Base-by-base conservation (phyloP, 257 asterid genomes). In the Penstemon eatonii region DNA sequence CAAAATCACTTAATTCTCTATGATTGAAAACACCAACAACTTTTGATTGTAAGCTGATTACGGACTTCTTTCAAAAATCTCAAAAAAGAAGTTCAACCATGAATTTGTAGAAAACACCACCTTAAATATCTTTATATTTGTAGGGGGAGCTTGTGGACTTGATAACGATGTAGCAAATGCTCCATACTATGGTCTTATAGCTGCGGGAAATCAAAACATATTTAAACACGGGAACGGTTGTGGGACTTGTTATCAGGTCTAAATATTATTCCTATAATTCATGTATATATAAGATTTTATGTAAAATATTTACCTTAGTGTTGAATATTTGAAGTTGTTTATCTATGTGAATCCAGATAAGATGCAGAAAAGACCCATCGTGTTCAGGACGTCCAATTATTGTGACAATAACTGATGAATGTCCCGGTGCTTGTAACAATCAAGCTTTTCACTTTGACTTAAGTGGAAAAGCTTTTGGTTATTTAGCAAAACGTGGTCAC, bases 361-460 rank as follows among this genome's bases (percentile, higher is more conserved):
- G 15, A 72, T 76, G 81, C 50, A 46, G 59, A 11, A 13, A 42
- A 55, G 6, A 72, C 37, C 49, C 58, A 39, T 33, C 5, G 7
- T 76, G 81, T 25, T 67, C 71, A 7, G 68, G 75, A 33, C 0
- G 2, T 54, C 71, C 77, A 0, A 49, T 72, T 52, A 72, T 56
- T 0, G 8, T 77, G 25, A 67, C 81, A 0, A 49, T 72, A 50
- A 77, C 78, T 5, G 54, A 77, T 36, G 74, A 67, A 53, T 77
- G 81, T 36, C 72, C 72, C 0, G 75, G 81, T 5, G 18, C 63
- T 1, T 77, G 81, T 73, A 72, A 72, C 69, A 64, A 68, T 5
- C 72, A 67, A 1, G 19, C 42, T 9, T 0, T 72, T 50, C 81
- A 72, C 63, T 77, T 77, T 2, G 81, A 77, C 56, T 56, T 72